These are phyloP conservation scores for Luffa aegyptiaca DNA, from an alignment of 306 rosid species.

Conservation along the genomic window DNA sequence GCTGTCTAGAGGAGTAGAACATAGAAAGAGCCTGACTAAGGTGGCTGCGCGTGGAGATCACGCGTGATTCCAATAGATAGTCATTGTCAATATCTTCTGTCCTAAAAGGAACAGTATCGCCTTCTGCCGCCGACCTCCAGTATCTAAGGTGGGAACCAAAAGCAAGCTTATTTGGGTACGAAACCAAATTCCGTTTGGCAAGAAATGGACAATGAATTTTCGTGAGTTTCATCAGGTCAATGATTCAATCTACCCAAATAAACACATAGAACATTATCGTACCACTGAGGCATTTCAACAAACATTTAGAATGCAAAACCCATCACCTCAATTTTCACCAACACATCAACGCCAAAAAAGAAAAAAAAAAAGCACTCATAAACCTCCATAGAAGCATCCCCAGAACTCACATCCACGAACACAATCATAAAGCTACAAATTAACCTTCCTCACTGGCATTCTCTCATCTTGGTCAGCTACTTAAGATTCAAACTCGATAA, in stretches of 20 bases:
- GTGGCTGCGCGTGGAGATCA: conserved; percentile 38
- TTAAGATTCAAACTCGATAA: neutral
- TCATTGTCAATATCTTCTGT: neutral
- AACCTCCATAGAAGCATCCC: neutral
- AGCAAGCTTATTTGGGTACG: neutral
- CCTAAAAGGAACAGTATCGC: neutral
- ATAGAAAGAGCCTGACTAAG: conserved; percentile 47
- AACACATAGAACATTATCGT: neutral
- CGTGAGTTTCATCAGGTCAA: neutral
- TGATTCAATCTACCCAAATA: neutral
- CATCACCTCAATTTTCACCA: neutral
- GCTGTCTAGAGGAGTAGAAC: conserved; percentile 25
- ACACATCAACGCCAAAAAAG: neutral
- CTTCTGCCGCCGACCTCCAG: neutral
- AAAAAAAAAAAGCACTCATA: neutral
- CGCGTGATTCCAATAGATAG: conserved; percentile 11
- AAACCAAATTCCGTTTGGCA: neutral
- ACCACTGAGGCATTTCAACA: neutral
- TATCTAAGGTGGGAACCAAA: neutral
- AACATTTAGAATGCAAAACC: neutral
- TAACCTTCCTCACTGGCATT: neutral
- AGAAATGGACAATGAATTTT: neutral
- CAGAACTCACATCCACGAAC: neutral
- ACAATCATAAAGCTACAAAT: neutral
- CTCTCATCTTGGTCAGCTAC: neutral